Evolutionary conservation across 495 filamentous ascomycete species (phyloP), one percentile per base, ranked within the genome.

Genomic region (Xylaria nigripes): DNA sequence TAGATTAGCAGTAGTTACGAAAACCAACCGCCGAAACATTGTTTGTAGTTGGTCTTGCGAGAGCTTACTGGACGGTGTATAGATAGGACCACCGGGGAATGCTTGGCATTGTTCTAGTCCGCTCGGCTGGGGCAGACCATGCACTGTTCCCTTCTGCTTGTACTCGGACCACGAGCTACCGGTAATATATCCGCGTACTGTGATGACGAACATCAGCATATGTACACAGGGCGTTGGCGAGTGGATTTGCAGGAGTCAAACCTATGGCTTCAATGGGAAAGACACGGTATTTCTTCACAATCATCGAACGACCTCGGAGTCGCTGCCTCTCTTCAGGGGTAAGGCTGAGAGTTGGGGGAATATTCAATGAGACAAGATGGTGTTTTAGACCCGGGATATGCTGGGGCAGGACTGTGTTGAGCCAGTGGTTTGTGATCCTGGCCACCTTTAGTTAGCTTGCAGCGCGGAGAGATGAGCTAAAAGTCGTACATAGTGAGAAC

Each of bases 161-260:
- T 77, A 79, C 69, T 95, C 90, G 27, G 73, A 76, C 93, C 93
- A 98, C 3, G 90, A 90, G 51, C 85, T 87, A 12, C 93, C 93
- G 6, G 91, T 95, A 68, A 98, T 85, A 70, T 96, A 96, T 51
- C 93, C 92, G 25, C 92, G 84, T 2, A 96, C 90, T 57, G 42
- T 7, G 53, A 90, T 89, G 19, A 23, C 42, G 2, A 16, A 12
- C 15, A 36, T 55, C 46, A 54, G 48, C 40, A 32, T 16, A 50
- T 36, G 32, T 18, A 42, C 23, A 19, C 29, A 19, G 16, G n/a
- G 6, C 19, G 12, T 36, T 30, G 25, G 16, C 5, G 15, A 40
- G 45, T 30, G 46, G 29, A 18, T 40, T 29, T 21, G 16, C 10
- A 16, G 22, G n/a, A 9, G 32, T 18, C 45, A 18, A 18, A 51